Evolutionary conservation across 768 basidiomycete species (phyloP), one percentile per base, ranked within the genome.

Genomic region (Termitomyces sp.): DNA sequence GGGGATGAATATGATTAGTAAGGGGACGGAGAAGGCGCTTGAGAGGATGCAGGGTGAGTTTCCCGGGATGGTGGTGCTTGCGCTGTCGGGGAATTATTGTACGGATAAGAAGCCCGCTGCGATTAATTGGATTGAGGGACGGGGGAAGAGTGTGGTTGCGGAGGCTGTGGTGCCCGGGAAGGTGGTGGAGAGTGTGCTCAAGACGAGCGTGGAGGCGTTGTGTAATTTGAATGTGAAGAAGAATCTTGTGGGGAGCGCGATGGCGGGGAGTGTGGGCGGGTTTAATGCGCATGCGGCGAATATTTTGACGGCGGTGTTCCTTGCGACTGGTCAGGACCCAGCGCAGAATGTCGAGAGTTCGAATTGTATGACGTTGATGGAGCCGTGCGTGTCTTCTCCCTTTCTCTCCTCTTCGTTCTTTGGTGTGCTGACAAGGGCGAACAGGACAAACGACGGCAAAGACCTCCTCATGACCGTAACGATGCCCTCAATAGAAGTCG

Each of bases 1-100:
- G 96, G 97, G 97, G 18, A 99, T 99, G 97, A 99, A 99, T 81
- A 99, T 98, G 97, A 97, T 98, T 70, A 92, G 91, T 9, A 99
- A 99, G 77, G 97, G 96, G 3, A 95, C 94, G 11, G 97, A 98
- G 79, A 92, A 91, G 75, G 95, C 95, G 22, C 83, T 99, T 13
- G 94, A 90, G 69, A 83, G 81, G 22, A 81, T 94, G 83, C 81
- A 83, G 66, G 79, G 80, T 54, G 75, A 87, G 68, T 99, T 94
- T 80, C 96, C 96, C 4, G 88, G 89, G 62, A 98, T 98, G 96
- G 74, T 86, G 58, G 87, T 94, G 45, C 83, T 97, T 38, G 92
- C 96, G 9, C 83, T 99, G 16, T 93, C 90, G 6, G 97, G 96
- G 49, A 99, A 99, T 74, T 99, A 98, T 74, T 98, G 97, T 79